phyloP scores from a whole-genome alignment of 441 rosid genomes.

The Sinapis alba region DNA sequence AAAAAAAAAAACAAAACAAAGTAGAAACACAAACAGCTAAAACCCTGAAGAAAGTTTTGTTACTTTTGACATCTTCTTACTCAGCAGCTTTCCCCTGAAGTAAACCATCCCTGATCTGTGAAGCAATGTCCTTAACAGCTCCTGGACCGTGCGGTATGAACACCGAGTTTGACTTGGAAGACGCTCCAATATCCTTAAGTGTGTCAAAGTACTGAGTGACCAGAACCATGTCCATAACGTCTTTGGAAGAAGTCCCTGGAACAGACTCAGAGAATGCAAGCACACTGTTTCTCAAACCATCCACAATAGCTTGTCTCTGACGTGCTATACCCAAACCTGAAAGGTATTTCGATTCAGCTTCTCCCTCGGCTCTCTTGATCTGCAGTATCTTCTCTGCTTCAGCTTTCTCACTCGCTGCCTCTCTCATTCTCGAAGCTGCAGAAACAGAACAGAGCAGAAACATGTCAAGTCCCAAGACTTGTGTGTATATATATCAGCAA shows the following conservation, averaged over 20 bases:
- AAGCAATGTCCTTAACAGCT: slow-evolving; percentile 50
- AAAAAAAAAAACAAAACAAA: too few relatives aligned
- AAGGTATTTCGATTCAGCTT: slow-evolving; percentile 64
- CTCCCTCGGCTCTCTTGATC: slow-evolving; percentile 63
- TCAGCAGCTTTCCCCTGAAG: slow-evolving; percentile 46
- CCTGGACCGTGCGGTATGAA: slow-evolving; percentile 63
- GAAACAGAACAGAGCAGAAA: not conserved
- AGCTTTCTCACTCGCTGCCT: slow-evolving; percentile 61
- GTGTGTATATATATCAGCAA: not conserved
- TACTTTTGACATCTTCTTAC: not conserved
- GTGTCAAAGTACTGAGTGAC: slow-evolving; percentile 68
- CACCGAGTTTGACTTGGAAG: slow-evolving; percentile 53
- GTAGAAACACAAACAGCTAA: slow-evolving; percentile 6
- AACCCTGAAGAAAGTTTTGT: slow-evolving; percentile 20
- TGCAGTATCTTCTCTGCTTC: slow-evolving; percentile 65
- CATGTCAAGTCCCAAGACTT: not conserved
- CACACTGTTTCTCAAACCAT: slow-evolving; percentile 64
- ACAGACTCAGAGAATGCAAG: slow-evolving; percentile 62
- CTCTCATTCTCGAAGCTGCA: slow-evolving; percentile 59
- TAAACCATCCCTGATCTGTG: slow-evolving; percentile 56
- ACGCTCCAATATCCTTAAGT: slow-evolving; percentile 58
- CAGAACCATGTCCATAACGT: slow-evolving; percentile 61
- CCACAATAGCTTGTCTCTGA: slow-evolving; percentile 69
- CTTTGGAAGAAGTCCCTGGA: slow-evolving; percentile 62
- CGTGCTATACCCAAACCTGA: slow-evolving; percentile 60